Percentiles rank a stretch among this genome's conserved stretches.
Evolutionary conservation across 83 land plant species (phyloP).

Genomic region (Thuja plicata): DNA sequence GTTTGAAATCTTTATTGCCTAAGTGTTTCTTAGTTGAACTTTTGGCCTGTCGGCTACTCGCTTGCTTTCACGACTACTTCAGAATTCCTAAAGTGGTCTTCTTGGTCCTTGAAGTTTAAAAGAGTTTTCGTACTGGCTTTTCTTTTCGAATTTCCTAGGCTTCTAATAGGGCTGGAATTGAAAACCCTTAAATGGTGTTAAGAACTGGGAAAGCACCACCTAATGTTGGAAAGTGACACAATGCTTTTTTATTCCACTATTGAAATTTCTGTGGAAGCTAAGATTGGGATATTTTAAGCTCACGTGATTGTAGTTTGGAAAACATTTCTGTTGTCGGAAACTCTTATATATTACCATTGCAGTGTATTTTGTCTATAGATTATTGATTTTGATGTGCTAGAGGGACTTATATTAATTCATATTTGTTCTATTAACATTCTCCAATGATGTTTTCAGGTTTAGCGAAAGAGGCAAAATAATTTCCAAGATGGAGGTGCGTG

Average conservation of each 20-base stretch:
- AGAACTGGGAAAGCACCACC: background rate
- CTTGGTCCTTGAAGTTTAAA: too few relatives aligned
- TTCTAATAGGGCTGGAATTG: background rate
- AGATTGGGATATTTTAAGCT: background rate
- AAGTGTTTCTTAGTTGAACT: too few relatives aligned
- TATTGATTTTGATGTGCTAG: background rate
- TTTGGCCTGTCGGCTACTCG: too few relatives aligned
- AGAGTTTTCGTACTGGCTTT: too few relatives aligned
- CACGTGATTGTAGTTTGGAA: background rate
- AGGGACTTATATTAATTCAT: background rate
- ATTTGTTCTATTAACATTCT: background rate
- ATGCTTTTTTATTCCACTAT: background rate
- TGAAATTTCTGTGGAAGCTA: background rate
- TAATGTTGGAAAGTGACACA: background rate
- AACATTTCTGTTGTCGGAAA: background rate
- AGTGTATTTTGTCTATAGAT: background rate
- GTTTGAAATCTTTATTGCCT: too few relatives aligned
- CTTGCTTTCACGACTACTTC: too few relatives aligned
- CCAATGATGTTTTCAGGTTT: slow-evolving; percentile 37
- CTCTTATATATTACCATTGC: background rate
- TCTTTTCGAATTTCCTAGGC: too few relatives aligned
- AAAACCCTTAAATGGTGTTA: background rate
- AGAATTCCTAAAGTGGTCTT: too few relatives aligned
- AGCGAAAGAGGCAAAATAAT: slow-evolving; percentile 67
- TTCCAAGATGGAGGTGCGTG: slow-evolving; percentile 60